phyloP scores from a whole-genome alignment of 768 basidiomycete genomes.

The Multifurca ochricompacta region DNA sequence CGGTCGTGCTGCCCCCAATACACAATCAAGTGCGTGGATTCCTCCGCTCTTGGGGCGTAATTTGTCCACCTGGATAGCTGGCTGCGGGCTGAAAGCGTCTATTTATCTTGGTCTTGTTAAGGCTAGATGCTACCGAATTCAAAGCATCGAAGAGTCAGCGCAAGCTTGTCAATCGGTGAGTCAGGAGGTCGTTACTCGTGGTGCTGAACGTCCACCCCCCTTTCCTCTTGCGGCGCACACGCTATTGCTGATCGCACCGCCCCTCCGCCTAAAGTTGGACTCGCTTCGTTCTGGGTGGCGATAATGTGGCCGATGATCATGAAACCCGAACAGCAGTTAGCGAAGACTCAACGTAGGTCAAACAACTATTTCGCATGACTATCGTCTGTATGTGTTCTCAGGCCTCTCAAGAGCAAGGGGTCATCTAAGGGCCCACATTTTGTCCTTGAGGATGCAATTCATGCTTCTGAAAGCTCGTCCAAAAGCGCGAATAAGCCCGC shows the following conservation, averaged over 20 bases:
- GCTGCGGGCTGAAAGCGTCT: too few species aligned
- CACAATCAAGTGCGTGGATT: slow-evolving; percentile 66
- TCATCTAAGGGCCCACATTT: slow-evolving; percentile 25
- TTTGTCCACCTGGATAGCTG: too few species aligned
- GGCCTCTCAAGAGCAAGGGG: not conserved
- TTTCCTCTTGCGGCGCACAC: not conserved
- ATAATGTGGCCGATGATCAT: slow-evolving; percentile 19
- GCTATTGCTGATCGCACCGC: not conserved
- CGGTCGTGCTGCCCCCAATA: slow-evolving; percentile 89
- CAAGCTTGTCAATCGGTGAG: slow-evolving; percentile 63
- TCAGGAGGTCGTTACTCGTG: not conserved
- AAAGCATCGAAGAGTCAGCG: slow-evolving; percentile 67
- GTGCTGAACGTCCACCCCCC: not conserved
- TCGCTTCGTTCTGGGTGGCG: slow-evolving; percentile 49
- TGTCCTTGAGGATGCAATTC: slow-evolving; percentile 42
- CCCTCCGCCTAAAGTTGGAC: slow-evolving; percentile 50
- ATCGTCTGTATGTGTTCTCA: not conserved
- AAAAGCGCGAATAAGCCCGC: slow-evolving; percentile 26
- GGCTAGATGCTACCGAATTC: slow-evolving; percentile 60
- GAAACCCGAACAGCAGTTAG: slow-evolving; percentile 27
- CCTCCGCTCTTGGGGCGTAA: not conserved
- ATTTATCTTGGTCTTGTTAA: too few species aligned
- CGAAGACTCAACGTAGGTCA: slow-evolving; percentile 23
- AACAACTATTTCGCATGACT: not conserved
- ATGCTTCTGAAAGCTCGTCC: slow-evolving; percentile 44